phyloP scores from a whole-genome alignment of 2,329 filamentous ascomycete species.

The Xylariales sp. region DNA sequence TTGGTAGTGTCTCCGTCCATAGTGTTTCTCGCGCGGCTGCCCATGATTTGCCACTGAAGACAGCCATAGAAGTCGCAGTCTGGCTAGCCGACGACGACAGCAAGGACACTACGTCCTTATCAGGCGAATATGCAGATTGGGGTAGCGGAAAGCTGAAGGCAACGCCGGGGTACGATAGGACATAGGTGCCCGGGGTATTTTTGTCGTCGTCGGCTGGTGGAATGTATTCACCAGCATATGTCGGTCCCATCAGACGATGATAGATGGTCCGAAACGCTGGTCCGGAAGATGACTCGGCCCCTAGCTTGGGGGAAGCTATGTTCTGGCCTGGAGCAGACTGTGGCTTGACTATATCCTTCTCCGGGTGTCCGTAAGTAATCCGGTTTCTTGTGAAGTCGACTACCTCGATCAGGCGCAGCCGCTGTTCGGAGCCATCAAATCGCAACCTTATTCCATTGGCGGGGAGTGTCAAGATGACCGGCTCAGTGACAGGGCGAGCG shows the following conservation, averaged over 20 bases:
- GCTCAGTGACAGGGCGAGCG: slow-evolving; percentile 67
- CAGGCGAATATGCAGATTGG: slow-evolving; percentile 67
- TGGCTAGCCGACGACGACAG: slow-evolving; percentile 74
- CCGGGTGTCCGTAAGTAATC: slow-evolving; percentile 71
- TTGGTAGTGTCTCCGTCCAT: slow-evolving; percentile 70
- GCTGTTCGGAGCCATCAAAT: slow-evolving; percentile 91
- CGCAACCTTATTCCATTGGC: slow-evolving; percentile 84
- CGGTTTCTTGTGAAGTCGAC: slow-evolving; percentile 82
- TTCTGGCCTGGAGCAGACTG: slow-evolving; percentile 28
- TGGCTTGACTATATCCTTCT: slow-evolving; percentile 65
- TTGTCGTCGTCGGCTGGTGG: slow-evolving; percentile 50
- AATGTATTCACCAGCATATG: slow-evolving; percentile 90
- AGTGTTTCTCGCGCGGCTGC: slow-evolving; percentile 71
- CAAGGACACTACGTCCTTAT: slow-evolving; percentile 79
- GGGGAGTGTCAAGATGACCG: slow-evolving; percentile 71
- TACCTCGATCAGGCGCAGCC: slow-evolving; percentile 85
- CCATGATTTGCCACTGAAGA: slow-evolving; percentile 91
- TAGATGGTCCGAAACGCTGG: slow-evolving; percentile 88
- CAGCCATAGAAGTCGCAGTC: slow-evolving; percentile 78
- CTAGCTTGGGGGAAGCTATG: slow-evolving; percentile 19
- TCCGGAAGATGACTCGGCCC: slow-evolving; percentile 39
- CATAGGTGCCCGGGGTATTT: slow-evolving; percentile 67
- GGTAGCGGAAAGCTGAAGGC: slow-evolving; percentile 86
- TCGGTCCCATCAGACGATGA: slow-evolving; percentile 86
- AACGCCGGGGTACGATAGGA: slow-evolving; percentile 90